These are phyloP conservation scores for Lentinus tigrinus DNA, from an alignment of 768 basidiomycete species.

Conservation along the genomic window DNA sequence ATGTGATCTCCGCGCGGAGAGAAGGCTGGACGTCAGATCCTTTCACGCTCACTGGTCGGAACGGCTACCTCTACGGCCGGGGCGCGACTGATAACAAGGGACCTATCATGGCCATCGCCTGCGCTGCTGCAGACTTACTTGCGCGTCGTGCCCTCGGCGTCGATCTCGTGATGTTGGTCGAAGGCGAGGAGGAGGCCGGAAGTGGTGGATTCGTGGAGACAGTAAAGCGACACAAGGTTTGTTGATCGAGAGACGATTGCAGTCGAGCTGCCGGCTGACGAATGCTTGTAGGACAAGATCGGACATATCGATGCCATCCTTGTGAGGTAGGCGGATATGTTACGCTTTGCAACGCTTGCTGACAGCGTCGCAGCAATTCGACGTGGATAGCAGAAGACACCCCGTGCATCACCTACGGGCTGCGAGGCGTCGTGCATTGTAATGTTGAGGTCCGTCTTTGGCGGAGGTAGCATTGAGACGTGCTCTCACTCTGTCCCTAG, in stretches of 20 bases:
- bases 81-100: conserved; percentile 96
- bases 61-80: conserved; percentile 88
- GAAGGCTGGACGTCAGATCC: conserved; percentile 84
- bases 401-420: conserved; percentile 93
- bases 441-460: conserved; percentile 55
- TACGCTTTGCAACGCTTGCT: not conserved
- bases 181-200: conserved; percentile 97
- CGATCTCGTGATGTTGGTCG: conserved; percentile 88
- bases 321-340: conserved; percentile 55
- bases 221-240: conserved; percentile 72
- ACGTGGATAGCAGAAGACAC: conserved; percentile 93
- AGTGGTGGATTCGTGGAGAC: conserved; percentile 83
- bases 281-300: conserved; percentile 60
- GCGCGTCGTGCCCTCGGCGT: conserved; percentile 70
- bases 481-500: conserved; percentile 30
- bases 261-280: not conserved
- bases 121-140: conserved; percentile 82
- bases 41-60: conserved; percentile 75
- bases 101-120: conserved; percentile 87
- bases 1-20: conserved; percentile 82
- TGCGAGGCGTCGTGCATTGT: conserved; percentile 92
- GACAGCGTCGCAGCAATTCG: conserved; percentile 63
- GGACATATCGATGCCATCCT: conserved; percentile 88
- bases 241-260: not conserved
- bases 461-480: not conserved